These are phyloP conservation scores for Neoboletus subvelutipes DNA, from an alignment of 768 basidiomycete genomes.

Conservation along the genomic window DNA sequence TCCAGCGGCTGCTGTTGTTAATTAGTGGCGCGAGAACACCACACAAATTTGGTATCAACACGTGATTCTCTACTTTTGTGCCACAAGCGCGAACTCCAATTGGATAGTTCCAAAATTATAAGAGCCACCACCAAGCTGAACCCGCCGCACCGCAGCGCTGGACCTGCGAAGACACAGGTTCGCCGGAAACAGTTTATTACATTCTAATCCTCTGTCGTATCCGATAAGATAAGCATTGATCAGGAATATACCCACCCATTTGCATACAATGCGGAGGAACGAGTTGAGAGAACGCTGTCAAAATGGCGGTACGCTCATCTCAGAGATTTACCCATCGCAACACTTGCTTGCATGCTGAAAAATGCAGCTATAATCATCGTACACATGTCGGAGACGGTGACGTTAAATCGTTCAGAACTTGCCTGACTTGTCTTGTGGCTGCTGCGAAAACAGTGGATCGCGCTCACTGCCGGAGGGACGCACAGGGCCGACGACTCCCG, in stretches of 20 bases:
- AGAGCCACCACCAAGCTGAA: not conserved
- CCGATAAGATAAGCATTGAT: not conserved
- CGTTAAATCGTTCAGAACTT: too few relatives aligned
- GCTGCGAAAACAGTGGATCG: not conserved
- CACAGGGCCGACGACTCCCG: not conserved
- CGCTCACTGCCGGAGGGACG: not conserved
- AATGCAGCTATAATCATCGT: not conserved
- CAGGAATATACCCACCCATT: not conserved
- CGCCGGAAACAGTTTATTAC: not conserved
- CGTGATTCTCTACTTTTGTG: slow-evolving; percentile 20
- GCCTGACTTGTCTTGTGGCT: not conserved
- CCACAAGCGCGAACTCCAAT: slow-evolving; percentile 30
- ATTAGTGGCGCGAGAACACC: slow-evolving; percentile 28
- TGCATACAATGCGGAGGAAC: not conserved
- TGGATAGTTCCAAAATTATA: not conserved
- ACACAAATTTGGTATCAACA: slow-evolving; percentile 11
- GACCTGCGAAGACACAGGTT: not conserved
- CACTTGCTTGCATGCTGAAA: not conserved
- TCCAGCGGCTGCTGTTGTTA: slow-evolving; percentile 9
- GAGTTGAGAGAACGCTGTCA: not conserved
- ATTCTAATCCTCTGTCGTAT: not conserved
- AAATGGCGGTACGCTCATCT: not conserved
- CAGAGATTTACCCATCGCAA: not conserved
- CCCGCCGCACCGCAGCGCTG: too few relatives aligned
- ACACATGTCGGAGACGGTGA: not conserved